Evolutionary conservation across 805 yeast species (phyloP).

Genomic region (Debaryomyces hansenii): DNA sequence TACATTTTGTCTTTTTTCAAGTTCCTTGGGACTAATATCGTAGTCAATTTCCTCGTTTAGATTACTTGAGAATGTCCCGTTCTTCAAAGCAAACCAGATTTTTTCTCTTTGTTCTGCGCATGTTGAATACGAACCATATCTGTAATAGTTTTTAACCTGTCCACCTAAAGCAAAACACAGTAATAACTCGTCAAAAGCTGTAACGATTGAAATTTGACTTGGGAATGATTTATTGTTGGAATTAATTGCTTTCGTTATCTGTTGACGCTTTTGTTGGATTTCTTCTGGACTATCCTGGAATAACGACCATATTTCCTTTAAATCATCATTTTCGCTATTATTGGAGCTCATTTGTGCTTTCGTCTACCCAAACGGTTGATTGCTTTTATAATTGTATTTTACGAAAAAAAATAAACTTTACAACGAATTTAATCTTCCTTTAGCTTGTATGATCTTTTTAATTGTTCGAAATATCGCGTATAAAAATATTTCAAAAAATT

Average conservation of each 20-base stretch:
- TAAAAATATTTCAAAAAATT: constrained; percentile 6
- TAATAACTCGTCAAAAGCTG: constrained; percentile 83
- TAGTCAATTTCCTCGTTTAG: constrained; percentile 14
- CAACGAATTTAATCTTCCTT: background rate
- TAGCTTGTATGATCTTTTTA: no score
- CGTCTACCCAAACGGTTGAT: no score
- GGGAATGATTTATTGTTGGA: constrained; percentile 29
- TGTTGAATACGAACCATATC: constrained; percentile 74
- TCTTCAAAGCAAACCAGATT: constrained; percentile 75
- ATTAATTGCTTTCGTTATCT: constrained; percentile 18
- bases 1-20: constrained; percentile 48
- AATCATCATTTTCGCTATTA: constrained; percentile 24
- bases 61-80: constrained; percentile 35
- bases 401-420: background rate
- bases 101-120: constrained; percentile 73
- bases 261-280: constrained; percentile 21
- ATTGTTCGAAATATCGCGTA: no score
- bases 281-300: constrained; percentile 32
- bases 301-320: constrained; percentile 28
- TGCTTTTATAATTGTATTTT: background rate
- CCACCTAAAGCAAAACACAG: constrained; percentile 91
- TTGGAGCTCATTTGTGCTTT: background rate
- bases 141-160: constrained; percentile 77
- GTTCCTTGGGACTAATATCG: constrained; percentile 39
- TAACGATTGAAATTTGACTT: constrained; percentile 44